Evolutionary conservation across 352 stramenopile genomes (phyloP).

Genomic region (Phytophthora sp.): DNA sequence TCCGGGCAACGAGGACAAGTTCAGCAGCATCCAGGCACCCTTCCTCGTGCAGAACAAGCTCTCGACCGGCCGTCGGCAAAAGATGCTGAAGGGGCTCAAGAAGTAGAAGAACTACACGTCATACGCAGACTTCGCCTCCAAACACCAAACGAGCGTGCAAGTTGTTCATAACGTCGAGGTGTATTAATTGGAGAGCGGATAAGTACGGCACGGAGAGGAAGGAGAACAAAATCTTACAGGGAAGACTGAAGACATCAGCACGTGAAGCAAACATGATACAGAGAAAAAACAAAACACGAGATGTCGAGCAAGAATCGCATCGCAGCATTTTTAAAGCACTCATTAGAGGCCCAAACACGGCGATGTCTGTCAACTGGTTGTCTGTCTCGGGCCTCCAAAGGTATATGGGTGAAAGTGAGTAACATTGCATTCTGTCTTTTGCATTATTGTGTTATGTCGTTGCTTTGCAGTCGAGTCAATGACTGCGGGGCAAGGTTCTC

Average conservation of each 20-base stretch:
- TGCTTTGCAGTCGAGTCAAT: constrained; percentile 1
- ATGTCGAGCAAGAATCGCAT: constrained; percentile 32
- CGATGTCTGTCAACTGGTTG: constrained; percentile 7
- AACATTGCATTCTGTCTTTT: constrained; percentile 40
- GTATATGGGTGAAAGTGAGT: constrained; percentile 35
- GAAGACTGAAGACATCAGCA: constrained; percentile 47
- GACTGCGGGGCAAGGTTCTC: neutral
- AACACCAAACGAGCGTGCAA: constrained; percentile 13
- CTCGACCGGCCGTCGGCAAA: constrained; percentile 82
- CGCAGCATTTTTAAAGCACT: constrained; percentile 38
- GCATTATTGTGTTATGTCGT: constrained; percentile 25
- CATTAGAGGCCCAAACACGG: constrained; percentile 19
- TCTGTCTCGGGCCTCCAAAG: constrained; percentile 15
- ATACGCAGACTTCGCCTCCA: constrained; percentile 21
- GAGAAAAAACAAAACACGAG: constrained; percentile 30
- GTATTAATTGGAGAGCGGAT: constrained; percentile 10
- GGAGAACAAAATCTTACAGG: constrained; percentile 38
- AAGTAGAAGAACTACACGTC: constrained; percentile 58
- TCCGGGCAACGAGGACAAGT: constrained; percentile 79
- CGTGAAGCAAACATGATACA: constrained; percentile 37
- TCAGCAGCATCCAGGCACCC: constrained; percentile 85
- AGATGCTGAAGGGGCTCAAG: constrained; percentile 90
- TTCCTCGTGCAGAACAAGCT: constrained; percentile 89
- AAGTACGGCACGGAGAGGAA: constrained; percentile 24
- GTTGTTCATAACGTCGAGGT: constrained; percentile 29